Percentiles rank a stretch among this genome's conserved stretches.
These are phyloP conservation scores for Chalciporus sphaerocephalus DNA, from an alignment of 768 basidiomycete genomes.

Conservation along the genomic window DNA sequence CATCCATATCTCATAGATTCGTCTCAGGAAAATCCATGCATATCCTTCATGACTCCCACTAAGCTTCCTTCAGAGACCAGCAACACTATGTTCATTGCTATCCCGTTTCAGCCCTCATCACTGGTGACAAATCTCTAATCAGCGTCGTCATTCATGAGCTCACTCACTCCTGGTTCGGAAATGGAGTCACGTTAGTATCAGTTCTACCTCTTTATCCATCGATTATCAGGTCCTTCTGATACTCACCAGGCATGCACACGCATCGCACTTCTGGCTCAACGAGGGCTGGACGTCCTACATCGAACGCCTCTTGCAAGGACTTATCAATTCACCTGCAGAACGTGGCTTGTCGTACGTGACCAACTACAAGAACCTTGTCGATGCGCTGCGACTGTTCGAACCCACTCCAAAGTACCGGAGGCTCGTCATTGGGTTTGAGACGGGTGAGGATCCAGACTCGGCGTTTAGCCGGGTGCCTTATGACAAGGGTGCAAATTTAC, in stretches of 20 bases:
- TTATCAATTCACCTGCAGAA: constrained; percentile 66
- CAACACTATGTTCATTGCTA: neutral
- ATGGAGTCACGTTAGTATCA: constrained; percentile 66
- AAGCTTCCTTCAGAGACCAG: constrained; percentile 14
- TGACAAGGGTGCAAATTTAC: constrained; percentile 85
- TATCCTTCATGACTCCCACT: constrained; percentile 89
- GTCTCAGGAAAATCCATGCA: constrained; percentile 78
- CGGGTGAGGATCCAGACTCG: constrained; percentile 74
- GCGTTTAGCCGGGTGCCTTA: constrained; percentile 77
- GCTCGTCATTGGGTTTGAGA: constrained; percentile 69
- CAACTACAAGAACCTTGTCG: constrained; percentile 66
- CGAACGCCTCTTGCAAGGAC: constrained; percentile 73
- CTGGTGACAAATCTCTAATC: constrained; percentile 81
- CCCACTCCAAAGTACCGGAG: constrained; percentile 68
- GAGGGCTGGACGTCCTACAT: constrained; percentile 95
- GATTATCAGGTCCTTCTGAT: constrained; percentile 4
- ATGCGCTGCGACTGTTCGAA: constrained; percentile 60
- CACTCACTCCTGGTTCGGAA: constrained; percentile 90
- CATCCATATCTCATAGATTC: neutral
- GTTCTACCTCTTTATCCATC: neutral
- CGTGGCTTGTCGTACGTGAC: constrained; percentile 80
- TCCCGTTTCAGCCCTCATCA: constrained; percentile 56
- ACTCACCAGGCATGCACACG: constrained; percentile 58
- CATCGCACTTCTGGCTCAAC: constrained; percentile 85
- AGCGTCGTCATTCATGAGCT: constrained; percentile 89